phyloP scores from a whole-genome alignment of 257 asterid species.

The Penstemon eatonii region DNA sequence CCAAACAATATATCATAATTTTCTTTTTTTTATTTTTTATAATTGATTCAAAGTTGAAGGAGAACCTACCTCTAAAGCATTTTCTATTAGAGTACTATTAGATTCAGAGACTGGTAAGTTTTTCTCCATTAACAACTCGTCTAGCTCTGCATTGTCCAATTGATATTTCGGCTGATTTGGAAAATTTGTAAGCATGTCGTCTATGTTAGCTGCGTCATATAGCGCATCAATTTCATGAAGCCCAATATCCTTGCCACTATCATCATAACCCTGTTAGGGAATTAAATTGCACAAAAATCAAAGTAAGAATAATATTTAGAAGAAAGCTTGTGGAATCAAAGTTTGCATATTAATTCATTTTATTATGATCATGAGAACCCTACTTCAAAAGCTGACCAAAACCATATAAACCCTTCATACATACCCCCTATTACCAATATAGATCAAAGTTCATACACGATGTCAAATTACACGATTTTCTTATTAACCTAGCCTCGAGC shows the following conservation, averaged over 20 bases:
- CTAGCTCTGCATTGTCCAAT: slow-evolving; percentile 44
- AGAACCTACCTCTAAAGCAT: slow-evolving; percentile 49
- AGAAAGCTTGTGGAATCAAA: not conserved
- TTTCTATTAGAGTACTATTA: slow-evolving; percentile 46
- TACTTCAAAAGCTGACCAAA: too few species aligned
- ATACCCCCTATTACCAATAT: too few species aligned
- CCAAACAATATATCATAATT: too few species aligned
- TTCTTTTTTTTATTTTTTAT: too few species aligned
- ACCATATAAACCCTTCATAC: too few species aligned
- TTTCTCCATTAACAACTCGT: slow-evolving; percentile 41
- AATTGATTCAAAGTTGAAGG: not conserved
- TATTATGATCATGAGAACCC: too few species aligned
- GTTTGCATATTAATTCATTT: too few species aligned
- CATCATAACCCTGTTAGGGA: slow-evolving; percentile 36
- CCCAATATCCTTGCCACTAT: slow-evolving; percentile 45
- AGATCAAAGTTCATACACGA: too few species aligned
- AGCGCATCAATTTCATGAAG: slow-evolving; percentile 42
- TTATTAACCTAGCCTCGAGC: too few species aligned
- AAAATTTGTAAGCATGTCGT: slow-evolving; percentile 43
- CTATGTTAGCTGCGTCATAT: slow-evolving; percentile 45
- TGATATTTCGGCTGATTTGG: slow-evolving; percentile 41
- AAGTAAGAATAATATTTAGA: slow-evolving; percentile 7
- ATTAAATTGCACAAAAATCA: not conserved
- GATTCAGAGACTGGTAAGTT: slow-evolving; percentile 54
- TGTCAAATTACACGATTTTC: too few species aligned